Evolutionary conservation across 495 filamentous ascomycete species (phyloP).

Genomic region (Penicillium chermesinum): DNA sequence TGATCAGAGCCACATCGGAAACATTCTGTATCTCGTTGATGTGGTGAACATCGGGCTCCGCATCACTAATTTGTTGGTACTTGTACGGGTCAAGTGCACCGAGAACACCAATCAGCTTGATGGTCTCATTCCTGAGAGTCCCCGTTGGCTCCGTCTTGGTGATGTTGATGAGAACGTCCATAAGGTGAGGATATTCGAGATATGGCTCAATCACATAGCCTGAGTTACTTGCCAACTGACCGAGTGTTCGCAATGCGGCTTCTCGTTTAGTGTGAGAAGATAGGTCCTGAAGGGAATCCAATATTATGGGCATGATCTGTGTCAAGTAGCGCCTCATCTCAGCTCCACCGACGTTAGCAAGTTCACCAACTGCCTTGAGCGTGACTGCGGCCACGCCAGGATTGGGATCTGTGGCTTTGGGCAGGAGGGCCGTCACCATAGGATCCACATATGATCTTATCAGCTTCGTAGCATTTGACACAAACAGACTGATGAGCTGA

Average conservation of each 20-base stretch:
- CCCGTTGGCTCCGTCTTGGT: constrained; percentile 85
- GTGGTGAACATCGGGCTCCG: constrained; percentile 45
- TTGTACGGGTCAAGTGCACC: constrained; percentile 95
- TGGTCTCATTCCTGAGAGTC: constrained; percentile 82
- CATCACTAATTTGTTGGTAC: constrained; percentile 62
- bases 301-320: constrained; percentile 87
- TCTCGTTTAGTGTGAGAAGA: constrained; percentile 83
- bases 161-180: constrained; percentile 87
- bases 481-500: constrained; percentile 84
- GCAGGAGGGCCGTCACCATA: constrained; percentile 83
- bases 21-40: constrained; percentile 57
- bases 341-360: constrained; percentile 86
- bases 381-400: constrained; percentile 86
- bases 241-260: constrained; percentile 83
- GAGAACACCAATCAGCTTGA: constrained; percentile 93
- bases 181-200: constrained; percentile 84
- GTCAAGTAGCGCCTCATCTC: constrained; percentile 86
- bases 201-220: constrained; percentile 98
- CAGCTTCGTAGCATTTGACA: constrained; percentile 81
- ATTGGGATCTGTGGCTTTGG: constrained; percentile 78
- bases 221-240: constrained; percentile 86
- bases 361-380: constrained; percentile 86
- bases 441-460: constrained; percentile 95
- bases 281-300: constrained; percentile 87
- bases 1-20: constrained; percentile 94